phyloP scores from a whole-genome alignment of 495 filamentous ascomycete genomes.

The Hypoxylon crocopeplum region DNA sequence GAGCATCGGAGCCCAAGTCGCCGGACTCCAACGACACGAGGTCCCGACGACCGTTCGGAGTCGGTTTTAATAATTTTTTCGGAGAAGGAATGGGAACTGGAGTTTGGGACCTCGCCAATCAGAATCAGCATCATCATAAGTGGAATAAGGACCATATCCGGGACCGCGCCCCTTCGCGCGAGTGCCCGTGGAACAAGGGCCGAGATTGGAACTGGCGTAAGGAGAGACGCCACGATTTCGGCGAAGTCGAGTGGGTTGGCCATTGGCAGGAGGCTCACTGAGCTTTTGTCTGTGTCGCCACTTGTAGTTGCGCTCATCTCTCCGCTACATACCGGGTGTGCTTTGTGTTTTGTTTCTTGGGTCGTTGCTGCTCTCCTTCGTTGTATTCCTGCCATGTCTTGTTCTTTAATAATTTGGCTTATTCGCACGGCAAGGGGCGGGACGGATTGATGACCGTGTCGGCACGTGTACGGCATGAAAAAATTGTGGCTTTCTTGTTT shows the following conservation, averaged over 20 bases:
- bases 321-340: slow-evolving; percentile 32
- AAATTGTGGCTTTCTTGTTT: slow-evolving; percentile 26
- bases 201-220: slow-evolving; percentile 68
- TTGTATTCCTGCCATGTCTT: slow-evolving; percentile 38
- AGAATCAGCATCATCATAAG: slow-evolving; percentile 36
- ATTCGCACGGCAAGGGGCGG: slow-evolving; percentile 13
- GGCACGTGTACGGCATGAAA: slow-evolving; percentile 25
- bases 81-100: slow-evolving; percentile 41
- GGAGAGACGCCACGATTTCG: slow-evolving; percentile 68
- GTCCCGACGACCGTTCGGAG: slow-evolving; percentile 44
- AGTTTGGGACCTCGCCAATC: slow-evolving; percentile 46
- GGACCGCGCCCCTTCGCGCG: slow-evolving; percentile 51
- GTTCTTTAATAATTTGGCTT: slow-evolving; percentile 42
- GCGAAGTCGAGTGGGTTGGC: slow-evolving; percentile 88
- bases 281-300: slow-evolving; percentile 49
- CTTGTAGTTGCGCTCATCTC: slow-evolving; percentile 61
- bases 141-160: slow-evolving; percentile 43
- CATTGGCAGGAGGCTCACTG: slow-evolving; percentile 73
- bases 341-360: slow-evolving; percentile 22
- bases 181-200: slow-evolving; percentile 55
- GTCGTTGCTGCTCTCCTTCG: slow-evolving; percentile 33
- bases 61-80: slow-evolving; percentile 43
- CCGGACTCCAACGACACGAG: slow-evolving; percentile 51
- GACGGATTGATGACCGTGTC: slow-evolving; percentile 13
- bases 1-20: slow-evolving; percentile 50